Conservation (phyloP, 2,329 filamentous ascomycete genomes). For the Botrytis deweyae region DNA sequence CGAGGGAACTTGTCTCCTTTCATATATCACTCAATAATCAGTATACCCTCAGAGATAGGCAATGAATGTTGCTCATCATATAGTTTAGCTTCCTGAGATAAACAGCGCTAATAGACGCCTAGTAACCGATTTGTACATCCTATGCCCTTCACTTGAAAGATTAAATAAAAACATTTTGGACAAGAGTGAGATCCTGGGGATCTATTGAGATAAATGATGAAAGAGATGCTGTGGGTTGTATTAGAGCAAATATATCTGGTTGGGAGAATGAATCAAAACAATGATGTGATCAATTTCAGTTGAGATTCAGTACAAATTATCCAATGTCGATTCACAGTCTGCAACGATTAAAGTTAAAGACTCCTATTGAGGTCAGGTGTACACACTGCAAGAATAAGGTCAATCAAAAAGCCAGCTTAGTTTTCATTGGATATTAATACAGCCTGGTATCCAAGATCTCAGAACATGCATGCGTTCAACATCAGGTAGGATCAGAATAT, state of each 20-base stretch:
- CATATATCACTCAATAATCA: no score
- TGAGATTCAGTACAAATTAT: not conserved
- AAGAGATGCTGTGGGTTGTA: not conserved
- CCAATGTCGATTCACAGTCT: not conserved
- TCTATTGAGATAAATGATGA: not conserved
- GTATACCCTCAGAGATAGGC: no score
- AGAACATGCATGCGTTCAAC: conserved; percentile 1
- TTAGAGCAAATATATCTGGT: not conserved
- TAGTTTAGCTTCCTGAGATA: no score
- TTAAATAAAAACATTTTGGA: not conserved
- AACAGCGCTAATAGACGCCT: no score
- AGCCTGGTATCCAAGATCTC: not conserved
- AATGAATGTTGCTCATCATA: no score
- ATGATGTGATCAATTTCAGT: not conserved
- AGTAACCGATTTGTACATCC: not conserved
- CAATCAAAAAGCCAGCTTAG: not conserved
- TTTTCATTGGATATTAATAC: not conserved
- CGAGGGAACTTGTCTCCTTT: no score
- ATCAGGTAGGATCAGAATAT: not conserved
- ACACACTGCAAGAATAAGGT: not conserved
- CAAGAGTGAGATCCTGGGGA: not conserved
- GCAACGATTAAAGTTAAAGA: not conserved
- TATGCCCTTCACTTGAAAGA: not conserved
- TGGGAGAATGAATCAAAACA: not conserved
- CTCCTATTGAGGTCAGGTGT: no score